phyloP scores from a whole-genome alignment of 2,329 filamentous ascomycete species.

The Colletotrichum coccodes region DNA sequence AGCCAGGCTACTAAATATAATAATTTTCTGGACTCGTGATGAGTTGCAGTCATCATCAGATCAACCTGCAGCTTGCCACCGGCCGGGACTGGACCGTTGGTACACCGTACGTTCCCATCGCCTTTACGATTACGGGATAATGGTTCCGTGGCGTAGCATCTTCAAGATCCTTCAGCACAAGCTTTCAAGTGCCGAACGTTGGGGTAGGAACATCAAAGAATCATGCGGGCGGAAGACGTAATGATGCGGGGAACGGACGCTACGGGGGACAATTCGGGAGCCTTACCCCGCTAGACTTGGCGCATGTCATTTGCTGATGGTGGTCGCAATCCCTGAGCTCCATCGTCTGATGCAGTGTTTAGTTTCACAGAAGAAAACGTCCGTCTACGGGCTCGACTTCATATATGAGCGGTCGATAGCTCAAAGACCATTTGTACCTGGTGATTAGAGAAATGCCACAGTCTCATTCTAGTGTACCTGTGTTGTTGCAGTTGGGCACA shows the following conservation, averaged over 20 bases:
- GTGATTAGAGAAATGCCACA: neutral
- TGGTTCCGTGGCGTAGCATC: neutral
- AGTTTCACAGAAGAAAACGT: slow-evolving; percentile 13
- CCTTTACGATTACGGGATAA: neutral
- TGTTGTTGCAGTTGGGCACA: neutral
- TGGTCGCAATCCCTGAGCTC: neutral
- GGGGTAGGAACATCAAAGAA: neutral
- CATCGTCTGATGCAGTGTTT: slow-evolving; percentile 4
- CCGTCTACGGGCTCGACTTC: neutral
- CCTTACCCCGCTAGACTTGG: slow-evolving; percentile 24
- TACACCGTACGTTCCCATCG: neutral
- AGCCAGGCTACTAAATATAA: no score
- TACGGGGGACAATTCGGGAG: neutral
- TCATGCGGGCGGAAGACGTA: slow-evolving; percentile 19
- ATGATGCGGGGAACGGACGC: slow-evolving; percentile 24
- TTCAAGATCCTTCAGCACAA: neutral
- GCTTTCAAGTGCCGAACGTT: slow-evolving; percentile 1
- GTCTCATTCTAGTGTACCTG: no score
- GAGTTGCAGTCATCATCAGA: neutral
- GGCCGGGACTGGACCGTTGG: neutral
- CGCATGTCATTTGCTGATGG: slow-evolving; percentile 22
- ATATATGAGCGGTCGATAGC: neutral
- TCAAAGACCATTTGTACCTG: neutral
- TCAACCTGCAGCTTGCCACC: neutral
- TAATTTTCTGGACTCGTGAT: neutral